Conservation (phyloP, 306 rosid genomes). For the Rosa lucieae region DNA sequence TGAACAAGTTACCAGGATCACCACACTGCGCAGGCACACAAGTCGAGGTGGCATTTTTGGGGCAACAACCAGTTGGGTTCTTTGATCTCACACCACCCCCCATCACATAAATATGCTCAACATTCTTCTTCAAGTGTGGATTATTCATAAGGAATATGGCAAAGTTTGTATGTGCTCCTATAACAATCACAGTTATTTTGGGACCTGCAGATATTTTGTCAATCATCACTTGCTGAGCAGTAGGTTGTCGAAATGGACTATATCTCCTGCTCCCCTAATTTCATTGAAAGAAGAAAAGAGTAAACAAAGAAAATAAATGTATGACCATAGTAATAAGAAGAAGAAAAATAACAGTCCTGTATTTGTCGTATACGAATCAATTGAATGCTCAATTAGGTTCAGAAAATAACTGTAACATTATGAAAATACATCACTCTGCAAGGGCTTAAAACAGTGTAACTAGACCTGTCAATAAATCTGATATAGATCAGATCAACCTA, state of each 20-base stretch:
- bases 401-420: not conserved
- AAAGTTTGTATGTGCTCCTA: constrained; percentile 80
- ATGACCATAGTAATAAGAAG: constrained; percentile 17
- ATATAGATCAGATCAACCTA: no score
- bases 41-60: constrained; percentile 52
- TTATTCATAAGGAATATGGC: constrained; percentile 82
- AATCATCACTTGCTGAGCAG: constrained; percentile 84
- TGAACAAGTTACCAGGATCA: constrained; percentile 75
- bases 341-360: constrained; percentile 1
- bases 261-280: constrained; percentile 72
- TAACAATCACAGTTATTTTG: constrained; percentile 42
- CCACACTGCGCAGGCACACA: constrained; percentile 80
- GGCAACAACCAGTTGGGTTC: constrained; percentile 91
- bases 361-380: not conserved
- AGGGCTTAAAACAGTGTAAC: not conserved
- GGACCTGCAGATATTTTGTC: constrained; percentile 80
- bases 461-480: no score
- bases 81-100: constrained; percentile 89
- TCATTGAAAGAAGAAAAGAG: constrained; percentile 20
- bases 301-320: constrained; percentile 1
- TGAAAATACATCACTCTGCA: not conserved
- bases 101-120: constrained; percentile 82
- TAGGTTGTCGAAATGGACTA: constrained; percentile 62
- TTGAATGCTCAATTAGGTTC: not conserved
- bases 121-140: constrained; percentile 75